These are phyloP conservation scores for Cicer chorassanicum DNA, from an alignment of 306 rosid genomes.

Conservation along the genomic window DNA sequence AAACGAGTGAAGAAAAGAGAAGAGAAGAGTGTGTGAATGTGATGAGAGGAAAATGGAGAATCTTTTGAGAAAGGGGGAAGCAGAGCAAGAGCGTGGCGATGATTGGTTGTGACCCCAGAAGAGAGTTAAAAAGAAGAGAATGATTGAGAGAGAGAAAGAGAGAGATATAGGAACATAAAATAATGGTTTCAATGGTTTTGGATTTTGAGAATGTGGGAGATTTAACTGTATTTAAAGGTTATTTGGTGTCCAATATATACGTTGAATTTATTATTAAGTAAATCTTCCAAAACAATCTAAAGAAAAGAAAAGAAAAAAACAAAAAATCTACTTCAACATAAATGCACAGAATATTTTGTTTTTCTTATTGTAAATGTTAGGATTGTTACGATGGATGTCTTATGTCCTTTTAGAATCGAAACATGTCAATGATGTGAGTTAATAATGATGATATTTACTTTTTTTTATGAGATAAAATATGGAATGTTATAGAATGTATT, in stretches of 20 bases:
- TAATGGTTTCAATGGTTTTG: constrained; percentile 38
- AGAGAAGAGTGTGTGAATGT: constrained; percentile 33
- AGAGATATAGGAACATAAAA: not conserved
- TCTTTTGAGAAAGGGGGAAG: constrained; percentile 49
- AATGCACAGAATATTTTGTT: too few relatives aligned
- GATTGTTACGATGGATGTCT: too few relatives aligned
- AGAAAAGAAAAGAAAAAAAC: too few relatives aligned
- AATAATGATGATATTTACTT: too few relatives aligned
- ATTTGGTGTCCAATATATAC: constrained; percentile 52
- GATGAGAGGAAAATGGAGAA: constrained; percentile 46
- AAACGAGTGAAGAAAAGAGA: constrained; percentile 33
- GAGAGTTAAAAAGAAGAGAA: constrained; percentile 63
- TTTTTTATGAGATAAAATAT: too few relatives aligned
- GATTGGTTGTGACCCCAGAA: constrained; percentile 61
- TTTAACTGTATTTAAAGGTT: constrained; percentile 66
- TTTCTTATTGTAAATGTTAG: too few relatives aligned
- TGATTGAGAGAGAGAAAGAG: constrained; percentile 63
- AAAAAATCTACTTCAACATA: too few relatives aligned
- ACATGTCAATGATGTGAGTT: too few relatives aligned
- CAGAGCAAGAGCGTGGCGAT: constrained; percentile 51
- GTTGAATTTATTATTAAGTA: too few relatives aligned
- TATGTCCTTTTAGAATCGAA: too few relatives aligned
- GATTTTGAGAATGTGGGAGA: constrained; percentile 48
- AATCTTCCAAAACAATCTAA: too few relatives aligned
- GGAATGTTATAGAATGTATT: too few relatives aligned